A percentile compares a stretch with the other conserved stretches of the same genome.
Evolutionary conservation across 2,329 filamentous ascomycete genomes (phyloP).

Genomic region (Aureobasidium vineae): DNA sequence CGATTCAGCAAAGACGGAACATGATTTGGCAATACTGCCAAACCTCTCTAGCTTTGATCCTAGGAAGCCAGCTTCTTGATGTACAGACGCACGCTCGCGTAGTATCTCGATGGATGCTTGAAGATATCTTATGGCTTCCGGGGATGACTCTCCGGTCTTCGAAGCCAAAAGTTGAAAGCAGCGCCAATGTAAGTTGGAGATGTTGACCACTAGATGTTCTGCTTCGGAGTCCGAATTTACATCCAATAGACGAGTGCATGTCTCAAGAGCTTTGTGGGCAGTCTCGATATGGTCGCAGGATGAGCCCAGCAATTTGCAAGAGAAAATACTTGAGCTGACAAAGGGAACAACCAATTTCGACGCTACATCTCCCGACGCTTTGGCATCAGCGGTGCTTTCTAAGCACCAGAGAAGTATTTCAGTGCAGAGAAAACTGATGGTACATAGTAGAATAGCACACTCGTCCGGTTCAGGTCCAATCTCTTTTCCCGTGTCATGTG

Average conservation of each 20-base stretch:
- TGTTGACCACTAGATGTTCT: constrained; percentile 50
- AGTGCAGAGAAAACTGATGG: constrained; percentile 1
- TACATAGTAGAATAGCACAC: background rate
- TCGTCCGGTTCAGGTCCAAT: background rate
- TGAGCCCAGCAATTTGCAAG: background rate
- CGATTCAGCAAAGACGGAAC: background rate
- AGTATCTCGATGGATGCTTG: constrained; percentile 57
- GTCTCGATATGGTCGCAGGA: background rate
- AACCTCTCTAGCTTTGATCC: constrained; percentile 65
- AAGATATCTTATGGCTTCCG: background rate
- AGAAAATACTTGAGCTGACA: constrained; percentile 14
- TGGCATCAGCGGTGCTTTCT: no score
- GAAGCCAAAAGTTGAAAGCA: constrained; percentile 35
- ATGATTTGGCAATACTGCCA: constrained; percentile 47
- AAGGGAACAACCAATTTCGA: constrained; percentile 10
- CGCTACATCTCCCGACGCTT: background rate
- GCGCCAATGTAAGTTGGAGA: constrained; percentile 71
- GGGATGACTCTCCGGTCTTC: background rate
- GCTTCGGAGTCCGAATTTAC: background rate
- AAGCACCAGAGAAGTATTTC: background rate
- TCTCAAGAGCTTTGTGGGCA: background rate
- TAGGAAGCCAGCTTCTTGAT: constrained; percentile 61
- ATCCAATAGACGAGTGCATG: background rate
- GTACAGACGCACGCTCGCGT: constrained; percentile 52
- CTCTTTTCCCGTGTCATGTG: background rate